Evolutionary conservation across 2,329 filamentous ascomycete species (phyloP), one percentile per base, ranked within the genome.

Genomic region (Alternaria triticina): DNA sequence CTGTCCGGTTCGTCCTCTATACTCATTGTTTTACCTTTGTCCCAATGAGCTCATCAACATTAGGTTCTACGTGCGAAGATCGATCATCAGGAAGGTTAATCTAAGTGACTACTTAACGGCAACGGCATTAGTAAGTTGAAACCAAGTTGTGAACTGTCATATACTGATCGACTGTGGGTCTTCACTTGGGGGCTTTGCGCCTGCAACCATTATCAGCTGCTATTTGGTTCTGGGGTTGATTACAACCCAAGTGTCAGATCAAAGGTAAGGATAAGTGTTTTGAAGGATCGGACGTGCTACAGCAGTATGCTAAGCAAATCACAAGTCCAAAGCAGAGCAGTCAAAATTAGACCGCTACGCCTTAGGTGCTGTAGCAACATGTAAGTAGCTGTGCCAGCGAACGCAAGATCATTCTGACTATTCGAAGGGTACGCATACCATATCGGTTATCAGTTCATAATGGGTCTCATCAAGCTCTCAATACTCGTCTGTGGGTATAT

Each of bases 11-110:
- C 15, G 51, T 33, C 23, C 40, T 17, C 7, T 43, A n/a, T 23
- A 5, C 15, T 20, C 30, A 11, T 22, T 22, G 17, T 36, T 36
- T 15, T 20, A 30, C 49, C 23, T 15, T 40, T 40, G 36, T 40
- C 54, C 60, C 12, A 65, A 15, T 4, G 11, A 27, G 13, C 22
- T 22, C 22, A 51, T 51, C 17, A 17, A n/a, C 5, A n/a, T 4
- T 20, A 74, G 73, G 50, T 73, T 74, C 61, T 74, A 68, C 45
- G 74, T 69, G 52, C 72, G 73, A n/a, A 50, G 70, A 54, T 75
- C 62, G 59, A 57, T 75, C 17, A 66, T 72, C 17, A 66, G 71
- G 10, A 70, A 50, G 52, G 40, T 73, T n/a, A 71, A 72, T 43
- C 22, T 60, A 7, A 73, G 74, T 54, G 72, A 76, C 58, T 75